Evolutionary conservation across 2,329 filamentous ascomycete genomes (phyloP), one percentile per base, ranked within the genome.

Genomic region (Pseudogymnoascus pannorum): DNA sequence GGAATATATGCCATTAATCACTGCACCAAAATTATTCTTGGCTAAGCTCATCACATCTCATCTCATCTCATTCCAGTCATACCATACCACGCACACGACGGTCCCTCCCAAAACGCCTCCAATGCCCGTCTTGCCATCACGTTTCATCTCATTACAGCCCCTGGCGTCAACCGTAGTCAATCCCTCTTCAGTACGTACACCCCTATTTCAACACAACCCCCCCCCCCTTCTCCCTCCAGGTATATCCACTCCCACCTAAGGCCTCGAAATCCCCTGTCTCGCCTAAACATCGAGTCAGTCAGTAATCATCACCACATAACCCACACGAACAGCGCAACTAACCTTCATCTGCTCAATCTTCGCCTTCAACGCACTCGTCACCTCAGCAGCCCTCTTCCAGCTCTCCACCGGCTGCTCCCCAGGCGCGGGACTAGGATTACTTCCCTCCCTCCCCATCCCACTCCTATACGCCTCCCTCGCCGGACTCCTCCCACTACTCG

Each of bases 301-400:
- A 60, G 62, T 54, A 57, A 9, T 18, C 24, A 57, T 3, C 51
- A 31, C 11, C 24, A 16, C 24, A n/a, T n/a, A n/a, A 24, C 18
- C n/a, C 24, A 3, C 24, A 29, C 51, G 11, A 3, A 18, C 51
- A 20, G 9, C 12, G 18, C n/a, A 33, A 31, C 22, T 42, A 20
- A 84, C 85, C 82, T 97, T 99, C 94, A 99, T 99, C 80, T 94
- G 89, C 79, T 97, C 94, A 74, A 99, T 99, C 73, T 94, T 86
- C 59, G 93, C 92, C 79, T 97, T 99, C 70, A 99, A 75, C 74
- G 97, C 94, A 75, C 92, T 97, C 60, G 94, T 99, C 62, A 99
- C 94, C 78, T 99, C 94, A 2, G 94, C 94, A 16, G 94, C 94
- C 68, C 94, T 82, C 78, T 92, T 95, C 94, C 94, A 99, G 73